Evolutionary conservation across 768 basidiomycete genomes (phyloP).

Genomic region (Lactifluus rugatus): DNA sequence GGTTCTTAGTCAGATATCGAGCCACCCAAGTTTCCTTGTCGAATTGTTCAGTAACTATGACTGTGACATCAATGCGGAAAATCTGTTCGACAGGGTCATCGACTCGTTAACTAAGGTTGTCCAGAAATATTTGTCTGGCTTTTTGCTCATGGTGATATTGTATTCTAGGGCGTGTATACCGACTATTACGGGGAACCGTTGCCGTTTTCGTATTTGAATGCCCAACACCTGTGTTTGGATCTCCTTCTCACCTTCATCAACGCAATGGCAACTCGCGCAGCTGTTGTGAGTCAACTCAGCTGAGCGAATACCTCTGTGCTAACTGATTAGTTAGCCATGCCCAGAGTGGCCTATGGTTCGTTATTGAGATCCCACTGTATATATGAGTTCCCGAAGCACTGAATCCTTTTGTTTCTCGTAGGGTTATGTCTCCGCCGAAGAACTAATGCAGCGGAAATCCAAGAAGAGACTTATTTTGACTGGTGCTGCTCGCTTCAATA

Average conservation of each 20-base stretch:
- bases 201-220: constrained; percentile 61
- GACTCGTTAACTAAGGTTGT: constrained; percentile 69
- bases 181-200: constrained; percentile 45
- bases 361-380: constrained; percentile 3
- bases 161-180: constrained; percentile 67
- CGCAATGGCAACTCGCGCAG: constrained; percentile 68
- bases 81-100: constrained; percentile 82
- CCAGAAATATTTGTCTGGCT: neutral
- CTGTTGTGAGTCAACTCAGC: constrained; percentile 31
- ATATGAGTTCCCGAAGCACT: neutral
- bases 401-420: constrained; percentile 22
- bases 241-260: constrained; percentile 78
- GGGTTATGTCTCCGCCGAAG: constrained; percentile 47
- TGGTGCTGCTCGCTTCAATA: constrained; percentile 81
- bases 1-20: constrained; percentile 69
- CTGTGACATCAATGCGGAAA: constrained; percentile 94
- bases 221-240: constrained; percentile 84
- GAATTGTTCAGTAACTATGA: constrained; percentile 96
- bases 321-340: constrained; percentile 21
- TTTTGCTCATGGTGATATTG: constrained; percentile 3
- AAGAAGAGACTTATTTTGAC: constrained; percentile 79
- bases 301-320: neutral
- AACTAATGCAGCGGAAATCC: constrained; percentile 60
- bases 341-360: constrained; percentile 59
- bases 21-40: constrained; percentile 87